Percentiles rank a stretch among this genome's conserved stretches.
These are phyloP conservation scores for Solanum verrucosum DNA, from an alignment of 257 asterid genomes.

Conservation along the genomic window DNA sequence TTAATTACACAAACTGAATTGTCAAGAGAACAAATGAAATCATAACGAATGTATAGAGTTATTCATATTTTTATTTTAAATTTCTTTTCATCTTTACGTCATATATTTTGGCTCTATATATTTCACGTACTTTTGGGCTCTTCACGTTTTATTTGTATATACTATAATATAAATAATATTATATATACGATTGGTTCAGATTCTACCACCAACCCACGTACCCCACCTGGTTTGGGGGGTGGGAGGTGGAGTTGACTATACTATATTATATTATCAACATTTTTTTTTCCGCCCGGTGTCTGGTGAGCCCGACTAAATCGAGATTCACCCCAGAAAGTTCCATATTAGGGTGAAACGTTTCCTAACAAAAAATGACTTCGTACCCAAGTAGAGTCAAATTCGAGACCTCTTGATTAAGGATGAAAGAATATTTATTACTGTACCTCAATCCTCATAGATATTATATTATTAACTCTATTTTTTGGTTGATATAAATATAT, in stretches of 20 bases:
- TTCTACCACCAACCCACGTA: not conserved
- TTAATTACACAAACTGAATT: not conserved
- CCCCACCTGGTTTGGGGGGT: not conserved
- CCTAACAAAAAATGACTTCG: too few species aligned
- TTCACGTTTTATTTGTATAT: not conserved
- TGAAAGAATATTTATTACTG: too few species aligned
- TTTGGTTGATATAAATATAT: not conserved
- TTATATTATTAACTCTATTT: not conserved
- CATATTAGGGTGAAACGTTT: fast-evolving
- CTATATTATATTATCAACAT: not conserved
- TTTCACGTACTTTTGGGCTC: not conserved
- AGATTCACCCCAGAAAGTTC: fast-evolving
- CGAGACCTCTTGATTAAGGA: fast-evolving
- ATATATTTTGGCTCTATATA: not conserved
- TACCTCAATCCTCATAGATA: too few species aligned
- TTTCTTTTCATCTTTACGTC: not conserved
- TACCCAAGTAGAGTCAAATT: fast-evolving
- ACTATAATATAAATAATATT: not conserved
- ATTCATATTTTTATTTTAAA: not conserved
- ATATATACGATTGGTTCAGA: not conserved
- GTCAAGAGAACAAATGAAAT: not conserved
- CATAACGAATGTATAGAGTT: not conserved
- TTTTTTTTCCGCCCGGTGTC: too few species aligned
- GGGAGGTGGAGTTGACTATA: not conserved
- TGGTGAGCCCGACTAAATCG: too few species aligned